These are phyloP conservation scores for Penicillium concentricum DNA, from an alignment of 2,329 filamentous ascomycete genomes.

Conservation along the genomic window DNA sequence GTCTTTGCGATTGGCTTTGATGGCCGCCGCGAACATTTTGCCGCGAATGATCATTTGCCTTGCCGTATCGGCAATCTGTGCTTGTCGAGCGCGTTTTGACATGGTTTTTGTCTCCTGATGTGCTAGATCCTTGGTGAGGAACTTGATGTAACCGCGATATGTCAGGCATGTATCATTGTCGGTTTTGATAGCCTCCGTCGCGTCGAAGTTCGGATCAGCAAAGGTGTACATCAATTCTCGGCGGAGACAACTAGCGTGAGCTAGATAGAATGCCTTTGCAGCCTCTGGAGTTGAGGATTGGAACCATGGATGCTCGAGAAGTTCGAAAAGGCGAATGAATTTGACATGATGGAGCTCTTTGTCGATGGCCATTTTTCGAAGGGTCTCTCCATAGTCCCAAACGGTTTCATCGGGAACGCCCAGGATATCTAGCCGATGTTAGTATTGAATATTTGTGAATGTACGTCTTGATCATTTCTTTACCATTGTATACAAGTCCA, in stretches of 20 bases:
- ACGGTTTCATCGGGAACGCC: slow-evolving; percentile 43
- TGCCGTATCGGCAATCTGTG: slow-evolving; percentile 21
- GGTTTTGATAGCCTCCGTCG: slow-evolving; percentile 26
- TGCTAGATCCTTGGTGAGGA: slow-evolving; percentile 27
- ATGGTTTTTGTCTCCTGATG: slow-evolving; percentile 14
- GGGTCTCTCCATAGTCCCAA: slow-evolving; percentile 41
- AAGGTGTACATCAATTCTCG: slow-evolving; percentile 27
- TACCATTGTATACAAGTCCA: slow-evolving; percentile 43
- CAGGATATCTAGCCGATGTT: slow-evolving; percentile 34
- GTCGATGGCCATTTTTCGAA: slow-evolving; percentile 37
- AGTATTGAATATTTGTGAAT: background rate
- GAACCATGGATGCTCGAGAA: slow-evolving; percentile 33
- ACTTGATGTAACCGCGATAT: slow-evolving; percentile 31
- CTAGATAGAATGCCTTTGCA: slow-evolving; percentile 26
- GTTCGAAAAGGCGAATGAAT: slow-evolving; percentile 40
- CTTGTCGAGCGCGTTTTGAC: slow-evolving; percentile 21
- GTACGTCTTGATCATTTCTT: background rate
- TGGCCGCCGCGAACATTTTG: slow-evolving; percentile 30
- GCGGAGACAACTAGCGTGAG: slow-evolving; percentile 27
- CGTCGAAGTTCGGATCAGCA: slow-evolving; percentile 27
- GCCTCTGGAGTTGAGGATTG: slow-evolving; percentile 15
- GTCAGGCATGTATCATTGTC: slow-evolving; percentile 30
- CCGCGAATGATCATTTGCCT: slow-evolving; percentile 30
- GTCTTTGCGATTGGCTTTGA: slow-evolving; percentile 27
- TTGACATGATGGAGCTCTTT: slow-evolving; percentile 34